Evolutionary conservation across 2,329 filamentous ascomycete species (phyloP).

Genomic region (Trichoderma aggressivum): DNA sequence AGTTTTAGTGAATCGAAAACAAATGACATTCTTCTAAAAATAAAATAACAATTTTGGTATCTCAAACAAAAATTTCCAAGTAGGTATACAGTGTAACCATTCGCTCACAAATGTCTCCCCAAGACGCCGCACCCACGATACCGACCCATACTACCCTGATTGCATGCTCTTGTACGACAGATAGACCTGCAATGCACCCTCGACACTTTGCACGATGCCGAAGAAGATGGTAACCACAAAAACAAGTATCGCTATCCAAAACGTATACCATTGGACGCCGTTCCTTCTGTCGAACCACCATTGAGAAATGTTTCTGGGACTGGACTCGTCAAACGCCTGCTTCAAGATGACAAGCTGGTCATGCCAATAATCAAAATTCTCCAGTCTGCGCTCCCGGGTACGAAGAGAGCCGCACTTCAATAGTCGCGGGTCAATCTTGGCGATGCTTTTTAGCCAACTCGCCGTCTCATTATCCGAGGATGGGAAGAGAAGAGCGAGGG

Average conservation of each 20-base stretch:
- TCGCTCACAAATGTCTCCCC: background rate
- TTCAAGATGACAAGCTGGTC: slow-evolving; percentile 43
- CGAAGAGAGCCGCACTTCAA: slow-evolving; percentile 31
- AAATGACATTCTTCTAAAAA: background rate
- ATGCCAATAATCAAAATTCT: slow-evolving; percentile 39
- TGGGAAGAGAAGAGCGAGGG: slow-evolving; percentile 38
- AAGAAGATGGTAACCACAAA: slow-evolving; percentile 36
- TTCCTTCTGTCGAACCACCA: slow-evolving; percentile 44
- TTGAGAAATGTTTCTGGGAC: slow-evolving; percentile 34
- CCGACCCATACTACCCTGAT: background rate
- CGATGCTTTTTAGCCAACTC: slow-evolving; percentile 25
- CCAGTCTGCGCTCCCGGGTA: slow-evolving; percentile 26
- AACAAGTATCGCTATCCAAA: slow-evolving; percentile 40
- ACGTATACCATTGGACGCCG: slow-evolving; percentile 43
- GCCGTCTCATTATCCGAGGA: slow-evolving; percentile 24
- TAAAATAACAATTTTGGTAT: background rate
- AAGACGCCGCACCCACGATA: background rate
- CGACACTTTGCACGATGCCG: slow-evolving; percentile 40
- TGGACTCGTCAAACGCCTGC: slow-evolving; percentile 39
- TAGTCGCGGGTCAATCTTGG: slow-evolving; percentile 27
- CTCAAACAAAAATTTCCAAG: background rate
- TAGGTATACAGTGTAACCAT: background rate
- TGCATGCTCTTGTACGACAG: background rate
- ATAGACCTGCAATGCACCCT: slow-evolving; percentile 30
- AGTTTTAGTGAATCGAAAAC: background rate